Evolutionary conservation across 257 asterid genomes (phyloP).

Genomic region (Gentiana dahurica): DNA sequence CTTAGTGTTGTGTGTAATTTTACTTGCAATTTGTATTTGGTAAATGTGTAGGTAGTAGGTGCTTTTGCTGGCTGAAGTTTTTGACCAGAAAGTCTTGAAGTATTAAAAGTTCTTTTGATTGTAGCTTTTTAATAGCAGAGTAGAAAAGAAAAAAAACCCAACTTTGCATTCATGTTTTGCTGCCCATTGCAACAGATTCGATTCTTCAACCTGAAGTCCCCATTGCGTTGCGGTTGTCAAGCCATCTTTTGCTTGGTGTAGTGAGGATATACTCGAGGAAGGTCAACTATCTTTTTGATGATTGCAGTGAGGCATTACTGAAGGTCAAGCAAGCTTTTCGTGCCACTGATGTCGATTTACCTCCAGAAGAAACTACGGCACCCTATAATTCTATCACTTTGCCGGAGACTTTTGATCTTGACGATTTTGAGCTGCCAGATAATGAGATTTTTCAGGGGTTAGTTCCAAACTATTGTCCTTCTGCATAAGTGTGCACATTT

Average conservation of each 20-base stretch:
- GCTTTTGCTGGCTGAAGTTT: no score
- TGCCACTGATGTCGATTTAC: slow-evolving; percentile 92
- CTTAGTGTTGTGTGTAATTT: no score
- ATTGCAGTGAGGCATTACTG: slow-evolving; percentile 94
- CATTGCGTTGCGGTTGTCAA: slow-evolving; percentile 91
- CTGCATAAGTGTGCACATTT: no score
- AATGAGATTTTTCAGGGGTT: slow-evolving; percentile 83
- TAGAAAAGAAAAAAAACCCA: no score
- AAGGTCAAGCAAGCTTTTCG: slow-evolving; percentile 97
- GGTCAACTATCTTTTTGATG: slow-evolving; percentile 96
- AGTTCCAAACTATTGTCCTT: slow-evolving; percentile 14
- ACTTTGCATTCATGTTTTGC: background rate
- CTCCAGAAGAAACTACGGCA: slow-evolving; percentile 97
- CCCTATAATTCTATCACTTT: slow-evolving; percentile 96
- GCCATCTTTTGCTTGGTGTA: slow-evolving; percentile 98
- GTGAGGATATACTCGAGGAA: slow-evolving; percentile 88
- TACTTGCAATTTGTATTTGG: no score
- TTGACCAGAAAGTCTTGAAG: no score
- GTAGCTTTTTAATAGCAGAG: no score
- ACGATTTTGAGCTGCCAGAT: slow-evolving; percentile 98
- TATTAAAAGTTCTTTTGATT: no score
- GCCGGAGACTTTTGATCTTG: slow-evolving; percentile 98
- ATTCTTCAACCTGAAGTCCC: slow-evolving; percentile 95
- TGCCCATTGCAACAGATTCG: slow-evolving; percentile 57
- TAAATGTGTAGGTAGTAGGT: no score